A percentile compares a stretch with the other conserved stretches of the same genome.
These are phyloP conservation scores for Malassezia pachydermatis DNA, from an alignment of 1,284 basidiomycete species.

Conservation along the genomic window DNA sequence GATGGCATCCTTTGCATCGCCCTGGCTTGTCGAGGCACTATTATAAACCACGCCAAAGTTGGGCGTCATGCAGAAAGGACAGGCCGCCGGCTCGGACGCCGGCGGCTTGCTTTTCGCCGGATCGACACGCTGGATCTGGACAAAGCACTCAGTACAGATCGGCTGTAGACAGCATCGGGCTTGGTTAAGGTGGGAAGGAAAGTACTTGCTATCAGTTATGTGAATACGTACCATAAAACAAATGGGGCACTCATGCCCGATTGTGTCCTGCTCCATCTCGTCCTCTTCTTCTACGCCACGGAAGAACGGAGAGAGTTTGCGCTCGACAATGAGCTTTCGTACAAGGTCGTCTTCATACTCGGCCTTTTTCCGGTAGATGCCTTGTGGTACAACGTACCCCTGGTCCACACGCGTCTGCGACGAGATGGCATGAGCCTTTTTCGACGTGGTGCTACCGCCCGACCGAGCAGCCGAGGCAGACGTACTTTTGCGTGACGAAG, in stretches of 20 bases:
- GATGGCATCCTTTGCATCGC: slow-evolving; percentile 12
- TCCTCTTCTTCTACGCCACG: slow-evolving; percentile 70
- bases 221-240: slow-evolving; percentile 76
- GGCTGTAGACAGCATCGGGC: slow-evolving; percentile 96
- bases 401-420: slow-evolving; percentile 49
- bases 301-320: slow-evolving; percentile 88
- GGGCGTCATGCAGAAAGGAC: slow-evolving; percentile 91
- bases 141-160: slow-evolving; percentile 98
- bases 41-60: slow-evolving; percentile 90
- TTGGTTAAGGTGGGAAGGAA: slow-evolving; percentile 59
- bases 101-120: slow-evolving; percentile 51
- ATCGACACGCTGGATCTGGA: slow-evolving; percentile 94
- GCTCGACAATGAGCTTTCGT: slow-evolving; percentile 71
- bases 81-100: slow-evolving; percentile 57
- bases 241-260: slow-evolving; percentile 74
- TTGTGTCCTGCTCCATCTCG: slow-evolving; percentile 58
- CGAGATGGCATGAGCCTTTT: slow-evolving; percentile 5
- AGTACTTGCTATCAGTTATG: no score
- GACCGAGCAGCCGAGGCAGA: neutral
- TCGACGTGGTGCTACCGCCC: neutral
- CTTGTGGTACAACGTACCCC: slow-evolving; percentile 74
- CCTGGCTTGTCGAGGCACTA: neutral
- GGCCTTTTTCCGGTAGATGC: slow-evolving; percentile 63
- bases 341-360: slow-evolving; percentile 86
- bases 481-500: neutral